A percentile compares a stretch with the other conserved stretches of the same genome.
Evolutionary conservation across 176 grass and related monocot genomes (phyloP).

Genomic region (Zea luxurians): DNA sequence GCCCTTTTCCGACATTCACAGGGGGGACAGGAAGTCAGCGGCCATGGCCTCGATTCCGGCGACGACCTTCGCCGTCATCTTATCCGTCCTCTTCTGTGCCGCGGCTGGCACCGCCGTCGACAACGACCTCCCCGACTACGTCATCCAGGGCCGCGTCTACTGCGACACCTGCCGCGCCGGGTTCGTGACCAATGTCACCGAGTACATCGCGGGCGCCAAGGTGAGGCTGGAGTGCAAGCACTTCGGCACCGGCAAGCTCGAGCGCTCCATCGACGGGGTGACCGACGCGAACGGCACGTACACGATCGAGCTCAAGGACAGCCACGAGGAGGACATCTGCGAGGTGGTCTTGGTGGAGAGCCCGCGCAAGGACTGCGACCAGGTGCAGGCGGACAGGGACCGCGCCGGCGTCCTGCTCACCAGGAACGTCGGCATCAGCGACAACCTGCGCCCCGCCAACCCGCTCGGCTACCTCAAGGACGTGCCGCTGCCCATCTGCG

Average conservation of each 20-base stretch:
- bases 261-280: slow-evolving; percentile 42
- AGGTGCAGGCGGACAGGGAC: slow-evolving; percentile 22
- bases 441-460: slow-evolving; percentile 50
- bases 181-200: slow-evolving; percentile 67
- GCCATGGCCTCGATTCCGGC: slow-evolving; percentile 60
- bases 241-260: slow-evolving; percentile 37
- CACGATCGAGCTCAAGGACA: slow-evolving; percentile 64
- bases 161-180: slow-evolving; percentile 88
- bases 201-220: slow-evolving; percentile 78
- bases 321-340: slow-evolving; percentile 74
- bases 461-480: slow-evolving; percentile 74
- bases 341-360: slow-evolving; percentile 63
- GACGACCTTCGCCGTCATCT: background rate
- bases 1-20: background rate
- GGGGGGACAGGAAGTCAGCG: background rate
- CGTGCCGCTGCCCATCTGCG: slow-evolving; percentile 52
- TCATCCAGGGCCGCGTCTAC: slow-evolving; percentile 72
- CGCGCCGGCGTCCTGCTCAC: slow-evolving; percentile 55
- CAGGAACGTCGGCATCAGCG: slow-evolving; percentile 42
- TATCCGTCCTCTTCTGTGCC: slow-evolving; percentile 40
- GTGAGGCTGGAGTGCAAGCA: slow-evolving; percentile 80
- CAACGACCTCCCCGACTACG: slow-evolving; percentile 28
- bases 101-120: slow-evolving; percentile 23
- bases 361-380: slow-evolving; percentile 44
- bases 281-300: slow-evolving; percentile 60